Evolutionary conservation across 2,329 filamentous ascomycete genomes (phyloP).

Genomic region (Elsinoe necatrix): DNA sequence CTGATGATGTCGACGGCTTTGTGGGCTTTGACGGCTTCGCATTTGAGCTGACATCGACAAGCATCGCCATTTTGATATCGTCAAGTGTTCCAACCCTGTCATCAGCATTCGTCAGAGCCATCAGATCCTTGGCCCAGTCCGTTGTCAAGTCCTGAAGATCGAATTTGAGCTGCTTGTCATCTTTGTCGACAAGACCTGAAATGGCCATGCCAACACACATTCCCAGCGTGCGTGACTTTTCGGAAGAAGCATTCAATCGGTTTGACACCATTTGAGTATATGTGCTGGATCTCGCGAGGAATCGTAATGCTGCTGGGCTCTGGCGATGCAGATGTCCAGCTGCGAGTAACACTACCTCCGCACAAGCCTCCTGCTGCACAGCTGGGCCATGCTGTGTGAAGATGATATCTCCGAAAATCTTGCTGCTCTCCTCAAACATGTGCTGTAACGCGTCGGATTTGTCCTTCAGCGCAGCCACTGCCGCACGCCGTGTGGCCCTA

Average conservation of each 20-base stretch:
- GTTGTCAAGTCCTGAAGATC: slow-evolving; percentile 69
- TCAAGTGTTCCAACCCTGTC: slow-evolving; percentile 56
- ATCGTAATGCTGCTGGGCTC: slow-evolving; percentile 56
- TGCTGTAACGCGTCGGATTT: slow-evolving; percentile 33
- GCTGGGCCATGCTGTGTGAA: slow-evolving; percentile 79
- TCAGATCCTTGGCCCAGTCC: slow-evolving; percentile 67
- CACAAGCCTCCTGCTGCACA: slow-evolving; percentile 81
- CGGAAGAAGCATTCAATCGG: slow-evolving; percentile 67
- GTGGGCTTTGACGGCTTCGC: background rate
- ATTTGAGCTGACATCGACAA: background rate
- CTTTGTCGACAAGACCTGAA: slow-evolving; percentile 55
- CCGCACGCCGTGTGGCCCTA: slow-evolving; percentile 22
- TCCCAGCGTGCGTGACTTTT: slow-evolving; percentile 69
- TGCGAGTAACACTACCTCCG: slow-evolving; percentile 67
- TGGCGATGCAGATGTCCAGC: slow-evolving; percentile 66
- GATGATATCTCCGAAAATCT: slow-evolving; percentile 73
- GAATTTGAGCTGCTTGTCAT: slow-evolving; percentile 69
- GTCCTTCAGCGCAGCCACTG: slow-evolving; percentile 22
- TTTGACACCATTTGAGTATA: slow-evolving; percentile 80
- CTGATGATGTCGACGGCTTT: background rate
- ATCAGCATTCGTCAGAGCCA: slow-evolving; percentile 52
- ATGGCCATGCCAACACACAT: slow-evolving; percentile 76
- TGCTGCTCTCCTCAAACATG: slow-evolving; percentile 61
- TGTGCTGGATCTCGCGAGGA: slow-evolving; percentile 60
- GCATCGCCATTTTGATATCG: slow-evolving; percentile 32